A percentile compares a stretch with the other conserved stretches of the same genome.
These are phyloP conservation scores for Aschersonia sp. DNA, from an alignment of 2,329 filamentous ascomycete species.

Conservation along the genomic window DNA sequence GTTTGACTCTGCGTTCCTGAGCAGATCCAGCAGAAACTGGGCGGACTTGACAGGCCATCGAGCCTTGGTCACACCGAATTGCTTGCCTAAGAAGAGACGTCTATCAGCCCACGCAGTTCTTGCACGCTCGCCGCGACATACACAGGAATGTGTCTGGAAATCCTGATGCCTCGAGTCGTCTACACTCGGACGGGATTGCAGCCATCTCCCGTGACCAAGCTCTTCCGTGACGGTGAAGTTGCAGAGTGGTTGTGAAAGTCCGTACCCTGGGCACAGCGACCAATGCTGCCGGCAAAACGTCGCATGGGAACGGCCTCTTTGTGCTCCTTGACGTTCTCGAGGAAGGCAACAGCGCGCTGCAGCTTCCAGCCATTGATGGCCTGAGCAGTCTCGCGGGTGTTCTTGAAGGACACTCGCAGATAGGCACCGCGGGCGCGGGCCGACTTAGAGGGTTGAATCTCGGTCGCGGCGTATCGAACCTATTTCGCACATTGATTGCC, in stretches of 20 bases:
- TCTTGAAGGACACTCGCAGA: constrained; percentile 99
- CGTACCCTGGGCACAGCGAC: constrained; percentile 96
- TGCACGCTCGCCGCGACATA: not conserved
- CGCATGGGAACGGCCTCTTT: constrained; percentile 97
- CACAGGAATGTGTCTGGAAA: too few relatives aligned
- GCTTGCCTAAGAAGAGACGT: constrained; percentile 59
- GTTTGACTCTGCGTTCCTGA: constrained; percentile 96
- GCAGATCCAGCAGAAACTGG: constrained; percentile 91
- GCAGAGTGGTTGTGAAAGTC: not conserved
- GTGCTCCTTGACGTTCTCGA: constrained; percentile 96
- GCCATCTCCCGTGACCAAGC: too few relatives aligned
- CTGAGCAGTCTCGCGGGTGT: constrained; percentile 98
- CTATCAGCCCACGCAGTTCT: constrained; percentile 9
- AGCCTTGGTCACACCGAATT: constrained; percentile 94
- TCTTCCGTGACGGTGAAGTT: too few relatives aligned
- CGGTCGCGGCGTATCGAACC: constrained; percentile 93
- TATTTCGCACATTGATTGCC: constrained; percentile 18
- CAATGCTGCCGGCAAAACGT: constrained; percentile 90
- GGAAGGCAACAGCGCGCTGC: constrained; percentile 85
- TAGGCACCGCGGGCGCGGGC: constrained; percentile 97
- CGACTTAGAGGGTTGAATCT: constrained; percentile 81
- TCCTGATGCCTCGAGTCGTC: too few relatives aligned
- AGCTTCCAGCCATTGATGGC: constrained; percentile 99
- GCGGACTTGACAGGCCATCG: constrained; percentile 99
- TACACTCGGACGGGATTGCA: too few relatives aligned